Percentiles rank a stretch among this genome's conserved stretches.
Evolutionary conservation across 108 stramenopile genomes (phyloP).

Genomic region (Licmophora abbreviata): DNA sequence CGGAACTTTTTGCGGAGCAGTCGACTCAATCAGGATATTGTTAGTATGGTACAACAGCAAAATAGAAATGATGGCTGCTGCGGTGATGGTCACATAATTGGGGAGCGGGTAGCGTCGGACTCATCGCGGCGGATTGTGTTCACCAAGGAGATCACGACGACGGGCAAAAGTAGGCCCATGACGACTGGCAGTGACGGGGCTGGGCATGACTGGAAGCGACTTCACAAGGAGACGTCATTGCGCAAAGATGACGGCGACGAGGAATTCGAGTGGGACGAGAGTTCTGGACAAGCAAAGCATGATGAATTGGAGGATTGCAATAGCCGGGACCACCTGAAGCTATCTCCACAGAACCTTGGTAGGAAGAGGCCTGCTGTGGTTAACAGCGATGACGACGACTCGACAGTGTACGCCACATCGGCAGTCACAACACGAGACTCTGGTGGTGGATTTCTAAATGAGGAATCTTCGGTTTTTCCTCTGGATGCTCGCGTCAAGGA

Average conservation of each 20-base stretch:
- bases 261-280: conserved; percentile 8
- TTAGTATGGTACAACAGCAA: conserved; percentile 28
- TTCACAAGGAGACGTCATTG: not conserved
- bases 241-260: conserved; percentile 7
- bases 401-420: too few species aligned
- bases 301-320: too few species aligned
- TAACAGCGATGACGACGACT: too few species aligned
- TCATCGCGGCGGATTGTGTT: conserved; percentile 29
- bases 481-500: conserved; percentile 1
- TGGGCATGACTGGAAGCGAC: too few species aligned
- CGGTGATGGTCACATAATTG: not conserved
- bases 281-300: conserved; percentile 1
- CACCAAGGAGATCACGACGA: conserved; percentile 8
- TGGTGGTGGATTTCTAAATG: conserved; percentile 9
- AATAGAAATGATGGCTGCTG: conserved; percentile 24
- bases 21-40: conserved; percentile 50
- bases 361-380: too few species aligned
- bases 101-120: conserved; percentile 28
- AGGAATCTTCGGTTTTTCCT: not conserved
- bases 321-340: too few species aligned
- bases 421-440: too few species aligned
- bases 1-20: conserved; percentile 80
- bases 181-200: too few species aligned
- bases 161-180: too few species aligned
- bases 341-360: too few species aligned